Percentiles rank a stretch among this genome's conserved stretches.
phyloP scores from a whole-genome alignment of 2,329 filamentous ascomycete genomes.

The Capronia americana region DNA sequence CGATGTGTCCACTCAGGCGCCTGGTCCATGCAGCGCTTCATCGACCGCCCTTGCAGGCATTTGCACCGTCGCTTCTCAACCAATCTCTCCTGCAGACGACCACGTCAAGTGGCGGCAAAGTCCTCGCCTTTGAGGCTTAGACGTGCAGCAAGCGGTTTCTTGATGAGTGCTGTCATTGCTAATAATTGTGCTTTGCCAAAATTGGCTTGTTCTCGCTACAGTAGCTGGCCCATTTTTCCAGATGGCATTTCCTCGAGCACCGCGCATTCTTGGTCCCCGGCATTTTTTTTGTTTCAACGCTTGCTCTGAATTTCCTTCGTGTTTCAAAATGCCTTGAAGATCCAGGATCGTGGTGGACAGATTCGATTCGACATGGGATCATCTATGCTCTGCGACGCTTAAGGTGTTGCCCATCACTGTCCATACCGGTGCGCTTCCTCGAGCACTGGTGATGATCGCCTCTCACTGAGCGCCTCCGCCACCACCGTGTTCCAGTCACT shows the following conservation, averaged over 20 bases:
- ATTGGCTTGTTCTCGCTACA: neutral
- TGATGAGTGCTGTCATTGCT: neutral
- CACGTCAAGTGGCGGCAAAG: slow-evolving; percentile 8
- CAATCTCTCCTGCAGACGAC: slow-evolving; percentile 8
- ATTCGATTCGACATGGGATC: neutral
- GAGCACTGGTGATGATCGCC: slow-evolving; percentile 4
- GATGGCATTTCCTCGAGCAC: neutral
- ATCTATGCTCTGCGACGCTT: neutral
- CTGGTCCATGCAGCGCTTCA: slow-evolving; percentile 6
- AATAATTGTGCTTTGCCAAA: slow-evolving; percentile 4
- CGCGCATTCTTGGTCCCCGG: neutral
- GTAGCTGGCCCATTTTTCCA: neutral
- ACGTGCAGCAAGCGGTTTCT: slow-evolving; percentile 3
- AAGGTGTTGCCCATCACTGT: neutral
- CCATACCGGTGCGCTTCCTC: neutral
- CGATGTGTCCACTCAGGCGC: slow-evolving; percentile 7
- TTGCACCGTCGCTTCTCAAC: slow-evolving; percentile 8
- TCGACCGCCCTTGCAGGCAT: slow-evolving; percentile 9
- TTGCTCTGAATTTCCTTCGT: neutral
- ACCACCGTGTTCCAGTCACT: slow-evolving; percentile 7
- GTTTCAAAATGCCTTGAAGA: neutral
- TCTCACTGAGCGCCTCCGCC: neutral
- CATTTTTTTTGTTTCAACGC: neutral
- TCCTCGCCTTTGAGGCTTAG: slow-evolving; percentile 14
- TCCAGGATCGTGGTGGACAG: neutral